Percentiles rank a stretch among this genome's conserved stretches.
Conservation (phyloP, 257 asterid genomes). For the Apocynum venetum region DNA sequence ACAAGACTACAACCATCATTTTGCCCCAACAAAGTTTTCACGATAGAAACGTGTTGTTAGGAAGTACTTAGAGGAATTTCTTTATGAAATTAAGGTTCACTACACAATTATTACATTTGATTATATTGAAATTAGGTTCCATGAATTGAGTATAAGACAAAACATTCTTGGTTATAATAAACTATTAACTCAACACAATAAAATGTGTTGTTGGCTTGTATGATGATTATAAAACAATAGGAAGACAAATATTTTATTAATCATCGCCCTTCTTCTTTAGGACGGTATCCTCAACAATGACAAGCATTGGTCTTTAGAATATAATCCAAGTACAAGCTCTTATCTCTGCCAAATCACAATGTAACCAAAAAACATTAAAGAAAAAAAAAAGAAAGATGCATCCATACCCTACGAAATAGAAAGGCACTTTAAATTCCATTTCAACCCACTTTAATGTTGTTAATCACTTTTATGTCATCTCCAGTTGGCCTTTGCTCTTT, state of each 20-base stretch:
- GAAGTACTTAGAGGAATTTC: no score
- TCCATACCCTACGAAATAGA: background rate
- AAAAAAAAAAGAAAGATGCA: background rate
- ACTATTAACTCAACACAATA: no score
- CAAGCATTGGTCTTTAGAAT: background rate
- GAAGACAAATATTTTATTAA: background rate
- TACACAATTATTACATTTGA: no score
- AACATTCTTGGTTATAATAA: no score
- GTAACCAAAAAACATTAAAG: background rate
- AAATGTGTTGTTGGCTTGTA: no score
- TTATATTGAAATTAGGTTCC: no score
- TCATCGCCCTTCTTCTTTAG: background rate
- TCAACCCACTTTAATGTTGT: background rate
- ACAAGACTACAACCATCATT: no score
- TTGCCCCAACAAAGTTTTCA: no score
- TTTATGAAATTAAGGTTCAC: no score
- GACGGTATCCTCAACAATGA: background rate
- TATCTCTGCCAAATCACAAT: background rate
- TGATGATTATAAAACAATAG: no score
- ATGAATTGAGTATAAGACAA: no score
- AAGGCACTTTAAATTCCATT: background rate
- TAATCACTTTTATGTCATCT: constrained; percentile 12
- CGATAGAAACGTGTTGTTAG: no score
- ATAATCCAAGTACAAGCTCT: background rate
- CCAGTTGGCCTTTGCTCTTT: constrained; percentile 10